Evolutionary conservation across 805 yeast genomes (phyloP).

Genomic region (Yamadazyma nakazawae): DNA sequence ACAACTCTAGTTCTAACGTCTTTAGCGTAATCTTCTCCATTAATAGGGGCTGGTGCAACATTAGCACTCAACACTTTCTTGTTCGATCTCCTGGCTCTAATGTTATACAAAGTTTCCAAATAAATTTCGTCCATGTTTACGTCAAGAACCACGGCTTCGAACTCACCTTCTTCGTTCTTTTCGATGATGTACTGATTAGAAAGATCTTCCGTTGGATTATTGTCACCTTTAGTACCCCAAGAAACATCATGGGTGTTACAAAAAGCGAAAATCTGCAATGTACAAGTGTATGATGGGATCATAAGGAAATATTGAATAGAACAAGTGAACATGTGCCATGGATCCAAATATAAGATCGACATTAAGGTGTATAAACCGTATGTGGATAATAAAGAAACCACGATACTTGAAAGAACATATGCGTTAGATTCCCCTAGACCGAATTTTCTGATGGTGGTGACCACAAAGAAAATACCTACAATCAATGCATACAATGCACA

Average conservation of each 20-base stretch:
- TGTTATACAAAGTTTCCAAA: slow-evolving; percentile 67
- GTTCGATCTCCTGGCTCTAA: slow-evolving; percentile 67
- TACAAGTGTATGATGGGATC: slow-evolving; percentile 88
- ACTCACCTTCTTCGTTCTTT: slow-evolving; percentile 74
- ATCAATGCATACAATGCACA: slow-evolving; percentile 80
- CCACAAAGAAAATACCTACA: slow-evolving; percentile 80
- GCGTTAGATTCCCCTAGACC: slow-evolving; percentile 41
- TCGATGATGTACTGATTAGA: slow-evolving; percentile 80
- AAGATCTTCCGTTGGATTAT: slow-evolving; percentile 57
- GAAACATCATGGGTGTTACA: slow-evolving; percentile 98
- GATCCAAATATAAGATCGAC: slow-evolving; percentile 85
- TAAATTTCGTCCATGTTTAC: slow-evolving; percentile 83
- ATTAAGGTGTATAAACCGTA: slow-evolving; percentile 83
- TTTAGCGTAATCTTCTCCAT: slow-evolving; percentile 83
- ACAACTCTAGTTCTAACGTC: slow-evolving; percentile 95
- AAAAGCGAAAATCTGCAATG: slow-evolving; percentile 92
- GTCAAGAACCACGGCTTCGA: slow-evolving; percentile 76
- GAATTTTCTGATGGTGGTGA: slow-evolving; percentile 44
- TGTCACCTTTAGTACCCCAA: slow-evolving; percentile 99
- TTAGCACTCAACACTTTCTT: slow-evolving; percentile 34
- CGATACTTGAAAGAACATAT: slow-evolving; percentile 65
- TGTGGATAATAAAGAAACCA: slow-evolving; percentile 83
- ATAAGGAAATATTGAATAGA: slow-evolving; percentile 83
- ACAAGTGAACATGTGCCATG: slow-evolving; percentile 93
- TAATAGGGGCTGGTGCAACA: slow-evolving; percentile 23